Evolutionary conservation across 768 basidiomycete species (phyloP).

Genomic region (Lentinula edodes): DNA sequence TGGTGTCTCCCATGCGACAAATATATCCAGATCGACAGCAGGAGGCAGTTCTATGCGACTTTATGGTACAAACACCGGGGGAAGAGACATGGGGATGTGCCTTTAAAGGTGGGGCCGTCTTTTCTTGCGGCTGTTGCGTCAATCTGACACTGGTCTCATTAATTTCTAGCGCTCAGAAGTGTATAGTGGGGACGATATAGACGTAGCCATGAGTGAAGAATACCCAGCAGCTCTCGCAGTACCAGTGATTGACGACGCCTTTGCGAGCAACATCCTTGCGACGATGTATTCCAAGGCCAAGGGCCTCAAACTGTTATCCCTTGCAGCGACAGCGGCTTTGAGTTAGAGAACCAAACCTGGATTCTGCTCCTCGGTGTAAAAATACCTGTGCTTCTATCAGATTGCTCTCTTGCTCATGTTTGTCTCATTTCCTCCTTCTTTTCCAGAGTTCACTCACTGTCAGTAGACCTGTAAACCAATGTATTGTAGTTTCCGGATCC

Average conservation of each 20-base stretch:
- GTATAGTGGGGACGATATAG: not conserved
- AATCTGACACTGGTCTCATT: not conserved
- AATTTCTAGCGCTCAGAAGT: not conserved
- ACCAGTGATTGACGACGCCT: not conserved
- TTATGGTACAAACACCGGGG: slow-evolving; percentile 3
- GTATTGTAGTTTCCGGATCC: not conserved
- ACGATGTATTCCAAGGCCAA: slow-evolving; percentile 1
- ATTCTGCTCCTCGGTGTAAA: not conserved
- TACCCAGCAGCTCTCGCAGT: not conserved
- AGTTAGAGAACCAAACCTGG: not conserved
- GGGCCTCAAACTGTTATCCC: not conserved
- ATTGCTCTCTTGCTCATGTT: too few species aligned
- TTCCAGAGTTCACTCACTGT: not conserved
- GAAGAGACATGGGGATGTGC: not conserved
- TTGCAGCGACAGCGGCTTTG: not conserved
- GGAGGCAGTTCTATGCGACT: not conserved
- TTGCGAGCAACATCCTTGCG: slow-evolving; percentile 1
- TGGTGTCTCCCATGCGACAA: slow-evolving; percentile 3
- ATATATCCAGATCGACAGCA: slow-evolving; percentile 1
- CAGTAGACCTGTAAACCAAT: not conserved
- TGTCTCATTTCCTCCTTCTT: not conserved
- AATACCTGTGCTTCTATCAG: too few species aligned
- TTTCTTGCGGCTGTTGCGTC: not conserved
- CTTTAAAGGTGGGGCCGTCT: not conserved
- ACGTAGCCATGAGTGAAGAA: not conserved